phyloP scores from a whole-genome alignment of 257 asterid genomes.

The Misopates orontium region DNA sequence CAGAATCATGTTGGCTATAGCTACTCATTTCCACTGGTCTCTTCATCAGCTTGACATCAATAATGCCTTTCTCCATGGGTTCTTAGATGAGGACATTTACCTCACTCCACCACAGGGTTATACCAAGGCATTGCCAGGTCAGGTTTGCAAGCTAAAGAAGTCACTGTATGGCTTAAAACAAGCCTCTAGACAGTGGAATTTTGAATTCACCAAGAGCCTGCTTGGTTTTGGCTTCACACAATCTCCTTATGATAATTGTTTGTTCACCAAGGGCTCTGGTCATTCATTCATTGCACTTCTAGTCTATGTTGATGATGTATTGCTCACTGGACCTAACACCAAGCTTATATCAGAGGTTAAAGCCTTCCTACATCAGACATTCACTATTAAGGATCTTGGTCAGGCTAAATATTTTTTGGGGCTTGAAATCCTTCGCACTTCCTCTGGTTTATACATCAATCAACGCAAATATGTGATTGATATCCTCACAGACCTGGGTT shows the following conservation, averaged over 20 bases:
- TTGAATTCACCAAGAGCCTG: neutral
- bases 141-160: neutral
- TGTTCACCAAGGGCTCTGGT: neutral
- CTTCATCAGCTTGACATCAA: neutral
- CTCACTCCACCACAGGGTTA: neutral
- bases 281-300: neutral
- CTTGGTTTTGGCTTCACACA: neutral
- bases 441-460: neutral
- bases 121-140: neutral
- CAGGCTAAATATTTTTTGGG: neutral
- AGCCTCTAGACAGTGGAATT: constrained; percentile 1
- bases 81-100: constrained; percentile 2
- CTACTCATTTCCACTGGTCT: neutral
- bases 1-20: neutral
- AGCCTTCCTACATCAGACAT: neutral
- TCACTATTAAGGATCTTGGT: constrained; percentile 9
- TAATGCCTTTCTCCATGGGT: constrained; percentile 6
- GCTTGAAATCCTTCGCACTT: neutral
- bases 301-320: constrained; percentile 9
- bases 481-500: no score
- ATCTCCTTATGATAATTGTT: neutral
- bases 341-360: neutral
- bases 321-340: neutral
- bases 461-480: no score
- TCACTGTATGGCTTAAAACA: constrained; percentile 8